A percentile compares a stretch with the other conserved stretches of the same genome.
phyloP scores from a whole-genome alignment of 2,329 filamentous ascomycete genomes.

The Pseudogymnoascus sp. region DNA sequence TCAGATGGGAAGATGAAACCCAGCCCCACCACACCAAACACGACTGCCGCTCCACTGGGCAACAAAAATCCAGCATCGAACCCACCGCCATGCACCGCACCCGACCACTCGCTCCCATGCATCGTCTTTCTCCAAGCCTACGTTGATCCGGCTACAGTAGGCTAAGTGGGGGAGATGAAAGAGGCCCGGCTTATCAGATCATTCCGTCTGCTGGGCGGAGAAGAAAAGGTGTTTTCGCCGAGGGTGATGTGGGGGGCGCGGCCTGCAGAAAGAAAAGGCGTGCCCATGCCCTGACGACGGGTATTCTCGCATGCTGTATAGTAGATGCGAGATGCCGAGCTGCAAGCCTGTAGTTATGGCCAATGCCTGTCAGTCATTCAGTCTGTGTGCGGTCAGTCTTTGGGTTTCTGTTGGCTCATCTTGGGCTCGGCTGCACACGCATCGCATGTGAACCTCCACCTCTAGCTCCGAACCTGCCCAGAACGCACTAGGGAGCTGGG shows the following conservation, averaged over 20 bases:
- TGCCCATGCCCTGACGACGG: not conserved
- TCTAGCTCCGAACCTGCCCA: not conserved
- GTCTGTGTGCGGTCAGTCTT: not conserved
- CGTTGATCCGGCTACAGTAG: not conserved
- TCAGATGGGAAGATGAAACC: conserved; percentile 1
- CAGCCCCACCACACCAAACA: conserved; percentile 1
- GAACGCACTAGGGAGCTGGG: not conserved
- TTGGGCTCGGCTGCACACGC: not conserved
- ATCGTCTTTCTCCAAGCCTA: not conserved
- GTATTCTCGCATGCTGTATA: not conserved
- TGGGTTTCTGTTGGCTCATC: not conserved
- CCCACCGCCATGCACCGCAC: not conserved
- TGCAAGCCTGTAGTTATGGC: not conserved
- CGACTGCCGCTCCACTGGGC: not conserved
- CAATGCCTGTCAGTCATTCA: not conserved
- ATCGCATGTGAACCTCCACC: conserved; percentile 1
- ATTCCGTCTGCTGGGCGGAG: not conserved
- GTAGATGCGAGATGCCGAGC: not conserved
- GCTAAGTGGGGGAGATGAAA: conserved; percentile 1
- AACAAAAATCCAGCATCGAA: not conserved
- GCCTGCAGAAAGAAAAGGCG: not conserved
- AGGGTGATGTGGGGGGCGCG: not conserved
- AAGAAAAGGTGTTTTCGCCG: not conserved
- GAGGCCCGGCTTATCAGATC: conserved; percentile 3
- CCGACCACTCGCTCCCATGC: not conserved